These are phyloP conservation scores for Leishmania guyanensis DNA, from an alignment of 208 protist species.

Conservation along the genomic window DNA sequence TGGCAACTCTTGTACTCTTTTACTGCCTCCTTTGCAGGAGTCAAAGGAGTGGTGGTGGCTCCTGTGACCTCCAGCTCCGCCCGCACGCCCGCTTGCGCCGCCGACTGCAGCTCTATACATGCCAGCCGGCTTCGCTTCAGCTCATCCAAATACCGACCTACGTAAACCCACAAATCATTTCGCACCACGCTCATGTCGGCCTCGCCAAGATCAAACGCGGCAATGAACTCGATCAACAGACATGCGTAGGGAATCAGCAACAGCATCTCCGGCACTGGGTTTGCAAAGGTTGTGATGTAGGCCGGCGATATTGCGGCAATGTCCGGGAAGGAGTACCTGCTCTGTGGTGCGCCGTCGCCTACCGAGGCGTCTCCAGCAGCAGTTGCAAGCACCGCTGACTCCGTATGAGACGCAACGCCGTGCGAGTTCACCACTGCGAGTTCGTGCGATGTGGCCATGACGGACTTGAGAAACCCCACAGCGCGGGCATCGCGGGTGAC, in stretches of 20 bases:
- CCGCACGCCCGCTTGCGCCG: background rate
- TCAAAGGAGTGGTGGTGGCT: background rate
- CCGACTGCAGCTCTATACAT: constrained; percentile 20
- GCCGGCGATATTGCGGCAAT: background rate
- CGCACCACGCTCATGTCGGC: constrained; percentile 17
- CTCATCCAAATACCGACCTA: constrained; percentile 18
- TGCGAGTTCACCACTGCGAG: background rate
- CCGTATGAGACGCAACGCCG: background rate
- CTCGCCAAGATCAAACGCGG: constrained; percentile 28
- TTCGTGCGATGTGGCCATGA: constrained; percentile 19
- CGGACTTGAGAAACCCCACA: constrained; percentile 29
- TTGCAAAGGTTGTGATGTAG: constrained; percentile 4
- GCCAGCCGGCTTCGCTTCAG: constrained; percentile 6
- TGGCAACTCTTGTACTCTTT: constrained; percentile 17
- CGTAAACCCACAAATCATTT: constrained; percentile 15
- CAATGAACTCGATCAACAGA: constrained; percentile 70
- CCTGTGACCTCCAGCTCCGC: background rate
- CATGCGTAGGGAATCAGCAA: constrained; percentile 60
- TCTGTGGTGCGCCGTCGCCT: background rate
- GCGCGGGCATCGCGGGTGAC: constrained; percentile 36
- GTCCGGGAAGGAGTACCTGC: background rate
- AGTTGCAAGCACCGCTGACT: background rate
- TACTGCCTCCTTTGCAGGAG: constrained; percentile 1
- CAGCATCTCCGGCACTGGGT: constrained; percentile 20
- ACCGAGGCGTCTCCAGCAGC: background rate